These are phyloP conservation scores for Crithidia fasciculata DNA, from an alignment of 208 protist genomes.

Conservation along the genomic window DNA sequence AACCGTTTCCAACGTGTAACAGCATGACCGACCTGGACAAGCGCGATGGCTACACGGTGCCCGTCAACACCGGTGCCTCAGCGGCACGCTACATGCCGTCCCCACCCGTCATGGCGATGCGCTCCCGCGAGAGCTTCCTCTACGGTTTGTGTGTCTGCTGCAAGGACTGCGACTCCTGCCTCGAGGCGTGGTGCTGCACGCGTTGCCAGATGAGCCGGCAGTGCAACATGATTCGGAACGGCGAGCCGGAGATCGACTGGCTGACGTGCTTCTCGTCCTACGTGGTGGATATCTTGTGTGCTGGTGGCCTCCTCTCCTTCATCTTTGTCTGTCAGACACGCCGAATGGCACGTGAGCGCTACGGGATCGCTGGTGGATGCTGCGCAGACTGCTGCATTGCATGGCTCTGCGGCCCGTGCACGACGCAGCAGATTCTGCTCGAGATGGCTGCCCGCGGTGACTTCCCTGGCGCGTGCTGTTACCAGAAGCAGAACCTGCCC, in stretches of 20 bases:
- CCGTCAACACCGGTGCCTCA: neutral
- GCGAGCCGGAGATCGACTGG: constrained; percentile 33
- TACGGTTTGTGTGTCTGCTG: constrained; percentile 43
- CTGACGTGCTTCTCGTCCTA: constrained; percentile 7
- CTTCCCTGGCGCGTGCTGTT: constrained; percentile 53
- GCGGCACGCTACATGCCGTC: neutral
- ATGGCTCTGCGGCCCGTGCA: constrained; percentile 37
- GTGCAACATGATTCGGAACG: constrained; percentile 45
- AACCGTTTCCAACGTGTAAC: neutral
- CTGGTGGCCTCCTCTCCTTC: constrained; percentile 1
- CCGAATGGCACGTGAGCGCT: constrained; percentile 23
- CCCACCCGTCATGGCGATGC: neutral
- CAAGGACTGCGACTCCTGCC: constrained; percentile 34
- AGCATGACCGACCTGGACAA: neutral
- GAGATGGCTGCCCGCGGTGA: constrained; percentile 54
- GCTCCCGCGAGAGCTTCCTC: constrained; percentile 21
- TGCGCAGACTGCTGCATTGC: constrained; percentile 24
- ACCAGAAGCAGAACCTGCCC: constrained; percentile 12
- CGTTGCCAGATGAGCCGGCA: constrained; percentile 57
- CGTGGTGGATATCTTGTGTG: constrained; percentile 1
- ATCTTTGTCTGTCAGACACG: constrained; percentile 18
- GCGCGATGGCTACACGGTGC: neutral
- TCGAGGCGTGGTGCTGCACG: constrained; percentile 40
- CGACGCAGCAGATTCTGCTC: constrained; percentile 50
- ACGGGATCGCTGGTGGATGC: constrained; percentile 21